Base-by-base conservation (phyloP, 2,329 filamentous ascomycete genomes). In the Pseudogymnoascus sp. region DNA sequence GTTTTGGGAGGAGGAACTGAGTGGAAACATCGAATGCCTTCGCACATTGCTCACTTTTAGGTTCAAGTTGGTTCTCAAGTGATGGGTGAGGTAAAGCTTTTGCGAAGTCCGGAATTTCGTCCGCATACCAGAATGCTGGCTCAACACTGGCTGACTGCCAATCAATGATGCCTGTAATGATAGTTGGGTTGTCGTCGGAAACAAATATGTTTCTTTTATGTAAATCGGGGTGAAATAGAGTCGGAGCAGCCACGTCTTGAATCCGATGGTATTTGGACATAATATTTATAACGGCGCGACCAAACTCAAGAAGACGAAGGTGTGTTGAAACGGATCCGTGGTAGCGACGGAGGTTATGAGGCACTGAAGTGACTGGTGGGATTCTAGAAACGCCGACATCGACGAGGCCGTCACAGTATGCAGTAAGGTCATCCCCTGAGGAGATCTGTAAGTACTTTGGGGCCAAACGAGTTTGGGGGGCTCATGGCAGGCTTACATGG, bases 141-240 rank as follows among this genome's bases (percentile, higher is more conserved):
- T 78, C 75, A 62, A 78, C 71, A 65, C 72, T 74, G 44, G 71
- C 66, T 1, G 72, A 74, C 67, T 79, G 76, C 76, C 75, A 79
- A 65, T 79, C 76, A 15, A 79, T 76, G 15, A 79, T 74, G 11
- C 69, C 71, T 5, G 75, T 73, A 5, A 79, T 68, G 19, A 70
- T 62, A 26, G 72, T 72, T 13, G 76, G 74, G 61, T 78, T 70
- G 7, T 75, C 70, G 59, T 74, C 70, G 6, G 73, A 76, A 56
- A 79, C 72, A 64, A 77, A 78, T 23, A 79, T 76, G 66, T 78
- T 79, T 64, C 74, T 69, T 69, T 73, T 75, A 17, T 33, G 72
- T 40, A 78, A 64, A 67, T 79, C 76, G 13, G 74, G 72, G 63
- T 79, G 76, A 61, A 76, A 73, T 2, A 79, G 65, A 3, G 72